A percentile compares a stretch with the other conserved stretches of the same genome.
Conservation (phyloP, 2,329 filamentous ascomycete species). For the Aphanocladium album region DNA sequence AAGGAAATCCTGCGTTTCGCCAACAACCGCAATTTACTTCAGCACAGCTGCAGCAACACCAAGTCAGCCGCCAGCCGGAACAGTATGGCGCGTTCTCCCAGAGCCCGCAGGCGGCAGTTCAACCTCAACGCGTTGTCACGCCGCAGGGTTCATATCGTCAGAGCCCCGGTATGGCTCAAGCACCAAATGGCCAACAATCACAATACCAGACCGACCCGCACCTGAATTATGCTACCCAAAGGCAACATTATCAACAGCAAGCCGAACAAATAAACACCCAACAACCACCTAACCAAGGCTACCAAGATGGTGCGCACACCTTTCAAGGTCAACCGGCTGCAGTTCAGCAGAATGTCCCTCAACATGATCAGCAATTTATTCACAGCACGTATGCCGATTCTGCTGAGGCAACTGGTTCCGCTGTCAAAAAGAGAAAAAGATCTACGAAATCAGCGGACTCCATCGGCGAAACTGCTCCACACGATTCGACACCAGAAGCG, state of each 20-base stretch:
- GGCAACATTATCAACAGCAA: slow-evolving; percentile 13
- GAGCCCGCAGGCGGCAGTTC: slow-evolving; percentile 20
- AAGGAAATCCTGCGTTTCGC: slow-evolving; percentile 27
- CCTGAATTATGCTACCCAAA: neutral
- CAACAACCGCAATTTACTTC: slow-evolving; percentile 17
- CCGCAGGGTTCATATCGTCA: slow-evolving; percentile 3
- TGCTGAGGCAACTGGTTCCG: neutral
- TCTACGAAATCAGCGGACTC: slow-evolving; percentile 3
- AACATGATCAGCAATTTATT: slow-evolving; percentile 15
- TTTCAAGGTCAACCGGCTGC: slow-evolving; percentile 1
- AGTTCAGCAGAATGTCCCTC: slow-evolving; percentile 4
- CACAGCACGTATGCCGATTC: slow-evolving; percentile 9
- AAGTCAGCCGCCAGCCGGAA: slow-evolving; percentile 16
- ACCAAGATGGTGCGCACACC: neutral
- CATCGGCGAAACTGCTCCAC: slow-evolving; percentile 17
- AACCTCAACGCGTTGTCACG: slow-evolving; percentile 19
- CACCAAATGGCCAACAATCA: slow-evolving; percentile 22
- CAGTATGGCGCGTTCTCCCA: slow-evolving; percentile 16
- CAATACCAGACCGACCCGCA: slow-evolving; percentile 16
- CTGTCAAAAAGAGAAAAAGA: slow-evolving; percentile 9
- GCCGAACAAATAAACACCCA: slow-evolving; percentile 9
- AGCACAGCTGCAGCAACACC: slow-evolving; percentile 17
- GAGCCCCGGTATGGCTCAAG: slow-evolving; percentile 21
- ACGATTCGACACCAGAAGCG: slow-evolving; percentile 27
- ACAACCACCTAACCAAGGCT: neutral